phyloP scores from a whole-genome alignment of 345 rosid species.

The Aethionema arabicum region DNA sequence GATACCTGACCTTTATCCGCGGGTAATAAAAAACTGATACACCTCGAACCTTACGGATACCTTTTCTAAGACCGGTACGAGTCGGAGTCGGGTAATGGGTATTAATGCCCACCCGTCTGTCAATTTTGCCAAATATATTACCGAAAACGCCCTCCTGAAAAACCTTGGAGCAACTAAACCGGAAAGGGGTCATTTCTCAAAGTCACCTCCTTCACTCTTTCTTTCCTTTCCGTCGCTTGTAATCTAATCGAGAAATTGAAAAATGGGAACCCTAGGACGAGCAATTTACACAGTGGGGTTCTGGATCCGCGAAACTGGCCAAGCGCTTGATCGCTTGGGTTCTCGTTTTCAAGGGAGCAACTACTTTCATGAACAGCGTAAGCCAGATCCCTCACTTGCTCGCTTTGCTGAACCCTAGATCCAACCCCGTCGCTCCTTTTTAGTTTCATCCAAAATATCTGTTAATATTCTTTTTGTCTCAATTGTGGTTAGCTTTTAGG shows the following conservation, averaged over 20 bases:
- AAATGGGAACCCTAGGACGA: conserved; percentile 91
- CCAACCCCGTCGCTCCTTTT: conserved; percentile 16
- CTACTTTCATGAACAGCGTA: conserved; percentile 73
- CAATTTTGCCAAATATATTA: too few species aligned
- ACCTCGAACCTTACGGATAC: too few species aligned
- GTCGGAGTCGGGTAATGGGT: too few species aligned
- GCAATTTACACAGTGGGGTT: conserved; percentile 83
- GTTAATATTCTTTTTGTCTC: neutral
- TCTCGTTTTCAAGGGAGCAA: conserved; percentile 79
- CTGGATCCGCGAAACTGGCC: conserved; percentile 94
- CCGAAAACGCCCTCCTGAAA: conserved; percentile 31
- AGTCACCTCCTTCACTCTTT: neutral
- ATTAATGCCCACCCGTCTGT: too few species aligned
- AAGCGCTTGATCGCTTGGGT: conserved; percentile 91
- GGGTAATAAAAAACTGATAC: too few species aligned
- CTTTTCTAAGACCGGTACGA: too few species aligned
- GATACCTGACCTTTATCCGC: too few species aligned
- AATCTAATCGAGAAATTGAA: conserved; percentile 1
- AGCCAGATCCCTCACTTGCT: conserved; percentile 26
- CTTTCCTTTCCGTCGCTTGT: neutral
- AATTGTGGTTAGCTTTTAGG: neutral
- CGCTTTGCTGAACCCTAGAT: conserved; percentile 22
- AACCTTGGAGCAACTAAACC: conserved; percentile 19
- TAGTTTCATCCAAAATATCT: neutral
- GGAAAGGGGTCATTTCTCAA: neutral